Percentiles rank a stretch among this genome's conserved stretches.
Conservation (phyloP, 371 early-diverging fungal genomes). For the Mortierella sp. region DNA sequence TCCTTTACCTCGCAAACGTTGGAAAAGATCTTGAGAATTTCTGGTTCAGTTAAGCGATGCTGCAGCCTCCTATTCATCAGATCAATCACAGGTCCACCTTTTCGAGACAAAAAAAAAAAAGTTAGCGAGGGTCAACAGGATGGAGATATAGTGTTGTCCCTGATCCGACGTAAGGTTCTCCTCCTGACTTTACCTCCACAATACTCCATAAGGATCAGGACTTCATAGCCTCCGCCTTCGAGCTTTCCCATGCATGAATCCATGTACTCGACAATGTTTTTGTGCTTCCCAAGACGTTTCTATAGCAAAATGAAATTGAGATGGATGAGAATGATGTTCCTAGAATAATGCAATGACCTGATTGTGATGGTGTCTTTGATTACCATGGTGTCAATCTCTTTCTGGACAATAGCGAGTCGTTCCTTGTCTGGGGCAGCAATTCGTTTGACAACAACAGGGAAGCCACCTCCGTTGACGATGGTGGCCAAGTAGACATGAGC, state of each 20-base stretch:
- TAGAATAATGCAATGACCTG: background rate
- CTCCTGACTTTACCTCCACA: constrained; percentile 76
- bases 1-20: constrained; percentile 80
- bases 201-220: constrained; percentile 91
- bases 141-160: no score
- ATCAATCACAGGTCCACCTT: constrained; percentile 88
- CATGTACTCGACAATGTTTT: constrained; percentile 84
- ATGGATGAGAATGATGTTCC: background rate
- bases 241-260: constrained; percentile 77
- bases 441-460: constrained; percentile 80
- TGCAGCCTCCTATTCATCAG: constrained; percentile 86
- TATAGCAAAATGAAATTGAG: constrained; percentile 39
- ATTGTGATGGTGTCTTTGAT: background rate
- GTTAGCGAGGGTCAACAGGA: background rate
- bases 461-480: constrained; percentile 61
- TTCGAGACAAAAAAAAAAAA: constrained; percentile 25
- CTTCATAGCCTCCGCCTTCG: constrained; percentile 78
- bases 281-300: constrained; percentile 81
- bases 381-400: constrained; percentile 87
- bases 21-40: constrained; percentile 88
- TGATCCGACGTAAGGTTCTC: no score
- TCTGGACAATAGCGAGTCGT: constrained; percentile 70
- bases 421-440: constrained; percentile 80
- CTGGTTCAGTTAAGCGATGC: constrained; percentile 79
- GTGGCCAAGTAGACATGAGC: constrained; percentile 90